Evolutionary conservation across 2,329 filamentous ascomycete species (phyloP).

Genomic region (Lasiodiplodia sp.): DNA sequence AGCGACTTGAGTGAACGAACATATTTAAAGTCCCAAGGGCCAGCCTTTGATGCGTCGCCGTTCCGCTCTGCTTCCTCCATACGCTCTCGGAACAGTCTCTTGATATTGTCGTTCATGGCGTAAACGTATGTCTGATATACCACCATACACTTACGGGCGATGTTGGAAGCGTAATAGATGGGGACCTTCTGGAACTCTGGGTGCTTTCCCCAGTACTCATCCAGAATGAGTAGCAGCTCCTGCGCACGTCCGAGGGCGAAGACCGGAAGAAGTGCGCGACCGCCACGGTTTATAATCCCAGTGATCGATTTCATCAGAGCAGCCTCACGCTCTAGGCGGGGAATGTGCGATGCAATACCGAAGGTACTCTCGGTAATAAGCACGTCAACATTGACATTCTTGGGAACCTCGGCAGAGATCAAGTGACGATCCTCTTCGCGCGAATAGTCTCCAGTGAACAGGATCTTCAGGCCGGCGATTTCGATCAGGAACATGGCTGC

Average conservation of each 20-base stretch:
- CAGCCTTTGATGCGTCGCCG: conserved; percentile 76
- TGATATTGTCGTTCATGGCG: conserved; percentile 99
- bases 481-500: conserved; percentile 98
- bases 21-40: conserved; percentile 96
- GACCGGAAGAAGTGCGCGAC: conserved; percentile 91
- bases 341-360: conserved; percentile 91
- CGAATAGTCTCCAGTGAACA: conserved; percentile 98
- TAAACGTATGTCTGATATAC: conserved; percentile 98
- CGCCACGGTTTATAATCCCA: conserved; percentile 86
- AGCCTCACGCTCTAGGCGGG: conserved; percentile 87
- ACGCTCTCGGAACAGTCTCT: conserved; percentile 87
- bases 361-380: conserved; percentile 98
- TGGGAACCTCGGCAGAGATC: conserved; percentile 89
- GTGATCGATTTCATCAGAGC: conserved; percentile 97
- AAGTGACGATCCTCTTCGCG: conserved; percentile 94
- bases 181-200: conserved; percentile 86
- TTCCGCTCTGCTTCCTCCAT: conserved; percentile 89
- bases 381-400: conserved; percentile 89
- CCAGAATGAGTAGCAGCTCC: conserved; percentile 90
- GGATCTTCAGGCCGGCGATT: conserved; percentile 93
- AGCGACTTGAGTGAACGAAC: conserved; percentile 91
- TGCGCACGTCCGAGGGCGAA: conserved; percentile 94
- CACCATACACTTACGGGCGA: conserved; percentile 96
- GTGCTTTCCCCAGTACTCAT: conserved; percentile 96
- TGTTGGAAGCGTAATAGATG: conserved; percentile 96